Base-by-base conservation (phyloP, 371 early-diverging fungal species). In the Rhizomucor pusillus region DNA sequence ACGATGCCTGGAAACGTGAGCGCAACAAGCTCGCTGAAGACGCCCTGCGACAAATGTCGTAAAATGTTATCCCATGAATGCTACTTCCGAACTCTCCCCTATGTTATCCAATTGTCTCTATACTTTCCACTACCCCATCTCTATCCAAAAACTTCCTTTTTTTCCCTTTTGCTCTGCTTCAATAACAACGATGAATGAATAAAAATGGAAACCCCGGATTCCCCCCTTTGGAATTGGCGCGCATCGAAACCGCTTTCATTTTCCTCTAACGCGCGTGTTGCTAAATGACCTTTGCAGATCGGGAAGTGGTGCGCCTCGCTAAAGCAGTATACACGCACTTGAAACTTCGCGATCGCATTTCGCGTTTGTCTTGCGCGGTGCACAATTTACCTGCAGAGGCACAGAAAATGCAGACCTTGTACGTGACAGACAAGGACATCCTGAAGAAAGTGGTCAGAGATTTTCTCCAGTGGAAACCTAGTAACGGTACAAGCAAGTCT, bases 261-360 rank as follows among this genome's bases (percentile, higher is more conserved):
- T n/a, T n/a, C n/a, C n/a, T n/a, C n/a, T n/a, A n/a, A n/a, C n/a
- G n/a, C n/a, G n/a, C n/a, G n/a, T n/a, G n/a, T n/a, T n/a, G 7
- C 7, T 29, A 3, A 29, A 29, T 29, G 29, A 52, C 57, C n/a
- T 23, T 35, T 20, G 52, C 49, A 19, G 55, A 50, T n/a, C 19
- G 3, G 14, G 56, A 56, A 29, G 62, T 62, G 9, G 40, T 56
- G 9, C 62, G 68, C 14, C 57, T 64, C 37, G 62, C 60, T 10
- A 74, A 74, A 33, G 68, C 67, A 46, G 47, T 74, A 2, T 74
- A 74, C 43, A 56, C 61, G n/a, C 67, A 74, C 40, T 53, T 74
- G 6, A 57, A 58, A 11, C 23, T 70, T 7, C 56, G 58, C 47
- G 58, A 58, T n/a, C 57, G 65, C 13, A 63, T 68, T 20, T 33